Percentiles rank a stretch among this genome's conserved stretches.
These are phyloP conservation scores for Eimeria sp. DNA, from an alignment of 169 alveolate species.

Conservation along the genomic window DNA sequence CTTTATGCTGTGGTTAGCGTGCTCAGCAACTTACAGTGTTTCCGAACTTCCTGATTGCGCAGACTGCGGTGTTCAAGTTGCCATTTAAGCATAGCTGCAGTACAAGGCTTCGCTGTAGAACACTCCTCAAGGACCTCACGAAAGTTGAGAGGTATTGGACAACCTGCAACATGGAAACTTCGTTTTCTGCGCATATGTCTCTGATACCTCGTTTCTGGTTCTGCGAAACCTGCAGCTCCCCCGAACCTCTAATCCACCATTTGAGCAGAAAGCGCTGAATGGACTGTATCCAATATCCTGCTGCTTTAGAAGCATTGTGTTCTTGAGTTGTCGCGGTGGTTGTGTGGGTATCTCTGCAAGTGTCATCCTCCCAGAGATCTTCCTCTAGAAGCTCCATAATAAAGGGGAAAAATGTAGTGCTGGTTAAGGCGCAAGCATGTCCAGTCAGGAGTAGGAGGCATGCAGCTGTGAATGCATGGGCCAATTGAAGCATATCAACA, in stretches of 20 bases:
- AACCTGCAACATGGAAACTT: conserved; percentile 57
- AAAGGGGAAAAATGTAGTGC: conserved; percentile 20
- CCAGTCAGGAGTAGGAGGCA: conserved; percentile 72
- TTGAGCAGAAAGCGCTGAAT: conserved; percentile 6
- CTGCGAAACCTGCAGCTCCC: not conserved
- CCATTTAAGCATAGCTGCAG: conserved; percentile 42
- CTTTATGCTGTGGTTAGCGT: not conserved
- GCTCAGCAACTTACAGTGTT: conserved; percentile 16
- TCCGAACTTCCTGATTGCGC: not conserved
- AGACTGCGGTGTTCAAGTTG: conserved; percentile 42
- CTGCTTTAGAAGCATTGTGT: not conserved
- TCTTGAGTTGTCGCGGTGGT: not conserved
- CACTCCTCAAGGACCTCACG: not conserved
- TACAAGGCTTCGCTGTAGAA: conserved; percentile 8
- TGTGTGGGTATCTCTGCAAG: not conserved
- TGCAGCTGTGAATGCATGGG: conserved; percentile 68
- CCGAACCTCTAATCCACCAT: conserved; percentile 70
- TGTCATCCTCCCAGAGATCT: conserved; percentile 37
- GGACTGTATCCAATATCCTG: not conserved
- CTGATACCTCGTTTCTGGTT: not conserved
- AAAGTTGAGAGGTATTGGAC: conserved; percentile 24
- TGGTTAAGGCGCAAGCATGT: conserved; percentile 20
- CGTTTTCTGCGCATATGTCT: not conserved
- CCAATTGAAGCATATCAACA: conserved; percentile 3
- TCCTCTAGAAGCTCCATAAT: conserved; percentile 53